These are phyloP conservation scores for Biscogniauxia sp. DNA, from an alignment of 2,329 filamentous ascomycete species.

Conservation along the genomic window DNA sequence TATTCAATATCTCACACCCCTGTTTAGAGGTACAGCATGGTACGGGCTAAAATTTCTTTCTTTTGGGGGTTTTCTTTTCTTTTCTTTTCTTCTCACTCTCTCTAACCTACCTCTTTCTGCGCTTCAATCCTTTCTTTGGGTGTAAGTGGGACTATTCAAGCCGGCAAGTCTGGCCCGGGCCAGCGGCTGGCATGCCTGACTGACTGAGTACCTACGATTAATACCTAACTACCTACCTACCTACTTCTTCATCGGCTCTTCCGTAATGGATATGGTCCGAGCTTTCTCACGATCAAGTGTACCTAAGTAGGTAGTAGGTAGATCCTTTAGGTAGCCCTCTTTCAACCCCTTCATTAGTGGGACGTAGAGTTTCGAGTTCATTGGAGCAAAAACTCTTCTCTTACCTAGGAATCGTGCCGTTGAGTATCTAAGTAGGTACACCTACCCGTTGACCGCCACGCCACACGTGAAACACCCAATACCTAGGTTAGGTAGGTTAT, in stretches of 20 bases:
- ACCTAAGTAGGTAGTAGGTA: conserved; percentile 26
- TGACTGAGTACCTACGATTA: no score
- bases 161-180: neutral
- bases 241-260: neutral
- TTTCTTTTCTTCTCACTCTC: neutral
- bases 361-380: conserved; percentile 66
- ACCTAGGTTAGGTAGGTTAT: conserved; percentile 44
- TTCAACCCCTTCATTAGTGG: conserved; percentile 58
- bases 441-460: conserved; percentile 71
- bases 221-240: neutral
- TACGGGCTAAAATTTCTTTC: neutral
- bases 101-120: no score
- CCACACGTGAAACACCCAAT: conserved; percentile 49
- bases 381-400: conserved; percentile 74
- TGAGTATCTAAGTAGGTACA: conserved; percentile 73
- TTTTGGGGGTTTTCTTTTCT: neutral
- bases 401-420: conserved; percentile 64
- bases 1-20: neutral
- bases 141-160: neutral
- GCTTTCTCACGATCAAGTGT: conserved; percentile 17
- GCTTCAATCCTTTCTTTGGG: neutral
- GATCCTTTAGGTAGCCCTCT: conserved; percentile 62
- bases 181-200: neutral
- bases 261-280: neutral
- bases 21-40: neutral